Evolutionary conservation across 179 eudicot species (phyloP), one percentile per base, ranked within the genome.

Genomic region (Beta corolliflora): DNA sequence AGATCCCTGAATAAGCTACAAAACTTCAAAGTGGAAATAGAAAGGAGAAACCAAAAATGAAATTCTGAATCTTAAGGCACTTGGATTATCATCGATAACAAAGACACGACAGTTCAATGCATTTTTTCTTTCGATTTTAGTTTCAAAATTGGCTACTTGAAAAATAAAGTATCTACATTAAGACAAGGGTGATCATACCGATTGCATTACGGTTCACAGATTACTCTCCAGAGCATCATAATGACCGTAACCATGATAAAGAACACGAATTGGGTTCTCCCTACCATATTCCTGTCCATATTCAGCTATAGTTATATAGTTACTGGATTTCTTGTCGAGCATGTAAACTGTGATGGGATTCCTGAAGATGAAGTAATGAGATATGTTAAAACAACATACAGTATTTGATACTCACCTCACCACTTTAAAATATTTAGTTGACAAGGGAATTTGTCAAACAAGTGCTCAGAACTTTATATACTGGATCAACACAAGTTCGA

Each of bases 171-270:
- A 41, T 75, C 25, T 19, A 46, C 18, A 29, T 10, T 71, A 59
- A 16, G 21, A 64, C 41, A 29, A 13, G 7, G 55, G 58, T 44
- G 18, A 83, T 65, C 81, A 77, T 90, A 90, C 91, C 78, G 45
- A 76, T 80, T 82, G 52, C 83, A 50, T 76, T 53, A 84, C 36
- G 83, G 52, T 48, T 48, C 52, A 48, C 52, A 48, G 79, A 69
- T 77, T 60, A 69, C 41, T 72, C 83, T 81, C 83, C 76, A 93
- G 83, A 66, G 92, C 92, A 82, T 93, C 95, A 55, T 93, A 93
- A 83, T 93, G 97, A 21, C 97, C 97, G 46, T 86, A 92, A 79
- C 92, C 93, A 82, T 93, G 90, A 73, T 91, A 93, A 58, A 91
- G 87, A 46, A 93, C 92, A 19, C 88, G 83, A 80, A 93, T 72